A percentile compares a stretch with the other conserved stretches of the same genome.
These are phyloP conservation scores for Oryza australiensis DNA, from an alignment of 176 grass and related monocot genomes.

Conservation along the genomic window DNA sequence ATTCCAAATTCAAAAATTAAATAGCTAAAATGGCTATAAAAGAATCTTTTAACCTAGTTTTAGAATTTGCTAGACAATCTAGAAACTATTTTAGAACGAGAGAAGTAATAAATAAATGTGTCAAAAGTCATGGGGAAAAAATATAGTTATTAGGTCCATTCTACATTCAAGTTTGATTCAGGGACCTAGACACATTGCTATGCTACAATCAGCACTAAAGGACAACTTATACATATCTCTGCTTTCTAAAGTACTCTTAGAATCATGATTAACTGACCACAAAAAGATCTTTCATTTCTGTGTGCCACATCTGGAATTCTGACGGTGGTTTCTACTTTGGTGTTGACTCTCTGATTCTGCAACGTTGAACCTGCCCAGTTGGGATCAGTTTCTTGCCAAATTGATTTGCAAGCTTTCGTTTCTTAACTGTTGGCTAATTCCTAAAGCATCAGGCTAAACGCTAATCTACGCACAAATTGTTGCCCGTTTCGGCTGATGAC, in stretches of 20 bases:
- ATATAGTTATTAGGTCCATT: background rate
- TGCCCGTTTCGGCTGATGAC: background rate
- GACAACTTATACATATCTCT: background rate
- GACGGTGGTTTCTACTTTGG: conserved; percentile 9
- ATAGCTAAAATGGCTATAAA: no score
- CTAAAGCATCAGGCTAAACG: background rate
- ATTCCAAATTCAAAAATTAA: no score
- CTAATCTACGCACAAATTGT: background rate
- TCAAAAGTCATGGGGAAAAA: background rate
- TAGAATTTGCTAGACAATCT: no score
- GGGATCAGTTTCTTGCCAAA: background rate
- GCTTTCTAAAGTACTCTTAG: background rate
- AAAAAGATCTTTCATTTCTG: background rate
- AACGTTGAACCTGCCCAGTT: background rate
- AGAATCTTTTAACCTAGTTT: no score
- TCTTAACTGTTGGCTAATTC: background rate
- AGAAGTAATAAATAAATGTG: background rate
- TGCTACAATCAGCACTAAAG: background rate
- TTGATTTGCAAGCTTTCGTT: background rate
- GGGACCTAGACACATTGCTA: background rate
- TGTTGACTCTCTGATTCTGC: background rate
- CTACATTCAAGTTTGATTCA: background rate
- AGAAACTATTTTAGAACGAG: no score
- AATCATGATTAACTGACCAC: background rate
- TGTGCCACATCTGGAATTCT: background rate